Conservation (phyloP, 257 asterid species). For the Ilex asprella region DNA sequence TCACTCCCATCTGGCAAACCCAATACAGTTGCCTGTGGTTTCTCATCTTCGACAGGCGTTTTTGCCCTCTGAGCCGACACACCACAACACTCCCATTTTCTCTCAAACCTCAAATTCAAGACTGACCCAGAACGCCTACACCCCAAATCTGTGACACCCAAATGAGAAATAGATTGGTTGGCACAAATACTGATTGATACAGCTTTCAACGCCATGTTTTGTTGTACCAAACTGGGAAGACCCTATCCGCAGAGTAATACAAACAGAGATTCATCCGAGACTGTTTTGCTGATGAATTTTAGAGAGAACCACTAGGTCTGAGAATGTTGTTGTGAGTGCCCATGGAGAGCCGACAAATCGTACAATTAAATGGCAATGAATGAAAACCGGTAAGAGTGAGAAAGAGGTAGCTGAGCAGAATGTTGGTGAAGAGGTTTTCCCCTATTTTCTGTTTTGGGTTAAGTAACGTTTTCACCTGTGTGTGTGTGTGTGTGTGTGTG, state of each 20-base stretch:
- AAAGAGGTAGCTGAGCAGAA: slow-evolving; percentile 36
- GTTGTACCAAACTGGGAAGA: slow-evolving; percentile 12
- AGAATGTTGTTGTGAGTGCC: no score
- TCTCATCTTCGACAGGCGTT: slow-evolving; percentile 53
- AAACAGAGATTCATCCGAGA: slow-evolving; percentile 33
- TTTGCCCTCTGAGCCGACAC: slow-evolving; percentile 30
- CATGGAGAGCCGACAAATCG: no score
- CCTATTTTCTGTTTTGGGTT: background rate
- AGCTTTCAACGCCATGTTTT: slow-evolving; percentile 38
- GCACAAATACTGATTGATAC: slow-evolving; percentile 37
- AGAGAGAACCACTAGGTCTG: no score
- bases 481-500: no score
- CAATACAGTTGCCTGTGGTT: slow-evolving; percentile 31
- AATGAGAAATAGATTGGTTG: slow-evolving; percentile 18
- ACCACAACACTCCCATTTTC: slow-evolving; percentile 46
- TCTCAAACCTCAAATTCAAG: slow-evolving; percentile 36
- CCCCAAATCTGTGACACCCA: slow-evolving; percentile 31
- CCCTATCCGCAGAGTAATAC: slow-evolving; percentile 25
- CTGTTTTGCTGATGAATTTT: background rate
- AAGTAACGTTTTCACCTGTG: no score
- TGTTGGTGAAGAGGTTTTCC: slow-evolving; percentile 29
- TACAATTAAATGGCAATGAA: no score
- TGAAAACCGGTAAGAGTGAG: slow-evolving; percentile 11
- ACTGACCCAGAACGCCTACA: slow-evolving; percentile 16
- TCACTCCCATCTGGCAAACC: slow-evolving; percentile 16